Evolutionary conservation across 495 filamentous ascomycete species (phyloP).

Genomic region (Lasiosphaeria hispida): DNA sequence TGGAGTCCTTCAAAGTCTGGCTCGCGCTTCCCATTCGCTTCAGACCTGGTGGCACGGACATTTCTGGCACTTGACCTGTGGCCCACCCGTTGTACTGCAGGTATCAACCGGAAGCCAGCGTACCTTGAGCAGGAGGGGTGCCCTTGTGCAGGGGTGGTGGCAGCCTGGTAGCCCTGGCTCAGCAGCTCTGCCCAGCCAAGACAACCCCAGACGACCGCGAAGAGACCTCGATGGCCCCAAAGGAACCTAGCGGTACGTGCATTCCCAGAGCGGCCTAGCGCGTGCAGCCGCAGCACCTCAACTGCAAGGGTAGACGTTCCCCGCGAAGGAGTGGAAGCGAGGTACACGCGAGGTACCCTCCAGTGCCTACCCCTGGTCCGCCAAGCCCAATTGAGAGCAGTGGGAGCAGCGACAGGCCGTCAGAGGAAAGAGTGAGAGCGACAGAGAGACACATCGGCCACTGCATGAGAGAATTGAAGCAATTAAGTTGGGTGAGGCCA

Average conservation of each 20-base stretch:
- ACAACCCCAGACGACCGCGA: not conserved
- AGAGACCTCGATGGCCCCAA: constrained; percentile 15
- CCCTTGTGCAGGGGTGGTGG: constrained; percentile 6
- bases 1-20: constrained; percentile 29
- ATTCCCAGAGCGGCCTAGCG: not conserved
- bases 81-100: constrained; percentile 24
- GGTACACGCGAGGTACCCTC: constrained; percentile 12
- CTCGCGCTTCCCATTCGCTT: constrained; percentile 24
- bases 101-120: constrained; percentile 15
- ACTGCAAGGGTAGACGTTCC: constrained; percentile 25
- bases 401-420: not conserved
- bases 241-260: constrained; percentile 10
- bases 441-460: not conserved
- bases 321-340: constrained; percentile 30
- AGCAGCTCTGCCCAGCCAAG: too few species aligned
- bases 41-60: constrained; percentile 22
- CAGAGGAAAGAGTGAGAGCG: constrained; percentile 1
- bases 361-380: constrained; percentile 12
- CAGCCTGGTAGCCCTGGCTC: not conserved
- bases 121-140: constrained; percentile 6
- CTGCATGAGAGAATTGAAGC: not conserved
- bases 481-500: too few species aligned
- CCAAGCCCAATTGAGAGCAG: constrained; percentile 13
- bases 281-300: constrained; percentile 5
- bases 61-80: constrained; percentile 22